Evolutionary conservation across 495 filamentous ascomycete species (phyloP), one percentile per base, ranked within the genome.

Genomic region (Annulohypoxylon bovei): DNA sequence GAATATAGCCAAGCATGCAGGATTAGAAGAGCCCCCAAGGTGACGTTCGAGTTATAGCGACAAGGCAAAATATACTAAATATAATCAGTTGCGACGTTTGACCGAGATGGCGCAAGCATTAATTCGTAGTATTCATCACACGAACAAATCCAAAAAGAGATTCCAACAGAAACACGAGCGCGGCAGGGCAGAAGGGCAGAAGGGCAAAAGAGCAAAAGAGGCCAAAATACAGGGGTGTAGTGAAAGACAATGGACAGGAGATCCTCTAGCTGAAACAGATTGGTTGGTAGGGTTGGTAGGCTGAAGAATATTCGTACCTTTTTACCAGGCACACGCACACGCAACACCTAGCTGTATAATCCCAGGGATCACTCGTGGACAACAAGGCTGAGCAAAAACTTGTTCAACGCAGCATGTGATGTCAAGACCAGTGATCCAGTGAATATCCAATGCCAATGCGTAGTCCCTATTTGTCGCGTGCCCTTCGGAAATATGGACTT

Each of bases 361-460:
- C 27, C 53, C 28, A 9, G 52, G 57, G 35, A 54, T 55, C 55
- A 68, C 70, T 72, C 70, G 60, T 72, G 56, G 61, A 68, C 61
- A 68, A 39, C 25, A 68, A 68, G 65, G 65, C 65, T 68, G 69
- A 72, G 70, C 55, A 12, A 50, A 49, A 68, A 60, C 42, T 40
- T 46, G 33, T 46, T 62, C 46, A 56, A 56, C 35, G 23, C 35
- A 37, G 60, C 70, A 72, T 72, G 61, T 65, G 70, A 68, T 65
- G 55, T 54, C 58, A 55, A 67, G 46, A 42, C 23, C 32, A 18
- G 6, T 39, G 33, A 37, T 42, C 16, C 16, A 50, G 46, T 49
- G 23, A 11, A 46, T 72, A 72, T 72, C 70, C 70, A 68, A 72
- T 65, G 20, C 46, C 70, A 72, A 72, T 65, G 14, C 30, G 59